These are phyloP conservation scores for Orbilia brochopaga DNA, from an alignment of 2,329 filamentous ascomycete genomes.

Conservation along the genomic window DNA sequence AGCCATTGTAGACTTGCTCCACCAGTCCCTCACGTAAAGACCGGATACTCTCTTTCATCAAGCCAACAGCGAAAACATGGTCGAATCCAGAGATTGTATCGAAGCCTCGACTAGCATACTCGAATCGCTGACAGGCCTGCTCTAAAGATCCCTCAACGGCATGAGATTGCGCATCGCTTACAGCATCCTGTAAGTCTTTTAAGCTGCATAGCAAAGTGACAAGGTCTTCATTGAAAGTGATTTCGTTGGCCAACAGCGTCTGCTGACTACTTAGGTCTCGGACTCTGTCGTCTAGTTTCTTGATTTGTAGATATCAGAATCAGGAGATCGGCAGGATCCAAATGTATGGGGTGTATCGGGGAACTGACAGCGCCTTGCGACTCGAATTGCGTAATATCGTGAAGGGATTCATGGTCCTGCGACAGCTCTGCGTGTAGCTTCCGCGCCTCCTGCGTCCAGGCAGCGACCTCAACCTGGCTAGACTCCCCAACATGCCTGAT, in stretches of 20 bases:
- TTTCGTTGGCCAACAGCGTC: constrained; percentile 51
- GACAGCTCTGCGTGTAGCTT: constrained; percentile 52
- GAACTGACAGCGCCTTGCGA: constrained; percentile 40
- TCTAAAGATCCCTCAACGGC: constrained; percentile 41
- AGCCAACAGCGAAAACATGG: constrained; percentile 52
- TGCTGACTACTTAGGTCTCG: constrained; percentile 51
- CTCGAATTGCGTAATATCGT: constrained; percentile 38
- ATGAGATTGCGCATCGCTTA: constrained; percentile 45
- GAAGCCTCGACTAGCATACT: constrained; percentile 47
- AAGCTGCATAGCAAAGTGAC: constrained; percentile 49
- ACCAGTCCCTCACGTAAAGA: constrained; percentile 44
- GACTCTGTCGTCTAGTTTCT: constrained; percentile 51
- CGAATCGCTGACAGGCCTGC: constrained; percentile 47
- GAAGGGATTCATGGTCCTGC: constrained; percentile 33
- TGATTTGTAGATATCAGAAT: constrained; percentile 47
- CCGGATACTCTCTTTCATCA: constrained; percentile 53
- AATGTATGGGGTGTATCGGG: background rate
- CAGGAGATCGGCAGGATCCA: background rate
- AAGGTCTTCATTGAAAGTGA: constrained; percentile 54
- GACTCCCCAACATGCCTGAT: constrained; percentile 52
- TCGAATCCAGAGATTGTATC: constrained; percentile 47
- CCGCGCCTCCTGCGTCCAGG: constrained; percentile 53
- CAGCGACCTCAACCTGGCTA: constrained; percentile 51
- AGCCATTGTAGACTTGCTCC: constrained; percentile 67
- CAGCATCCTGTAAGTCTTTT: constrained; percentile 52